phyloP scores from a whole-genome alignment of 352 stramenopile genomes.

The Phytopythium boreale region DNA sequence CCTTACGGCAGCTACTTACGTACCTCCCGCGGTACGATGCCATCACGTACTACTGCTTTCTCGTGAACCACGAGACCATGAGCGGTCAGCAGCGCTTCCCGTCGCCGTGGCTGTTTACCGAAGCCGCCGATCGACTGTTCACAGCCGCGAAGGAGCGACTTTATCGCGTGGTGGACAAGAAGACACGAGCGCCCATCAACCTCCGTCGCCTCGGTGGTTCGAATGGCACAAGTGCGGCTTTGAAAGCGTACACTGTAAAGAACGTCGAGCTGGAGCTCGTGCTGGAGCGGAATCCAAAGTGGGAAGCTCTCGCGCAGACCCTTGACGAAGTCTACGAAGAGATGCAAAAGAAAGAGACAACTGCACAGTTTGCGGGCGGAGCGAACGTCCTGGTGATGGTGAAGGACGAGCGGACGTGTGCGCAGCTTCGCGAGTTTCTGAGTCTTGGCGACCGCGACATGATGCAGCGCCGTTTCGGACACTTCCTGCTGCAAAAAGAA shows the following conservation, averaged over 20 bases:
- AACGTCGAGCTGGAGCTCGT: constrained; percentile 53
- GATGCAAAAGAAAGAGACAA: constrained; percentile 21
- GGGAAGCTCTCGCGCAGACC: constrained; percentile 89
- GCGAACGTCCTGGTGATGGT: constrained; percentile 80
- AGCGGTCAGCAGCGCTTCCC: constrained; percentile 75
- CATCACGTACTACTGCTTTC: constrained; percentile 94
- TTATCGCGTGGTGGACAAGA: constrained; percentile 79
- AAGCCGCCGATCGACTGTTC: constrained; percentile 92
- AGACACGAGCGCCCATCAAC: constrained; percentile 43
- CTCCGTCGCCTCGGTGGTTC: constrained; percentile 16
- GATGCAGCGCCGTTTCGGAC: constrained; percentile 80
- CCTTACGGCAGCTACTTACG: constrained; percentile 83
- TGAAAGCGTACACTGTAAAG: constrained; percentile 13
- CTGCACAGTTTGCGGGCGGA: constrained; percentile 27
- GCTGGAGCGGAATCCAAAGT: constrained; percentile 94
- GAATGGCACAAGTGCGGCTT: background rate
- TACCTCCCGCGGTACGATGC: constrained; percentile 95
- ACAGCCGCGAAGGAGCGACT: constrained; percentile 91
- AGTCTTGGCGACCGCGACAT: constrained; percentile 74
- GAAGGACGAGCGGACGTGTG: constrained; percentile 85
- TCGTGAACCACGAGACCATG: constrained; percentile 91
- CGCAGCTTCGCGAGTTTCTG: constrained; percentile 82
- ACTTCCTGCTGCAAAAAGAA: constrained; percentile 78
- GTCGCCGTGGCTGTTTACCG: constrained; percentile 94
- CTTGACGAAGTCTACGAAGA: constrained; percentile 90